phyloP scores from a whole-genome alignment of 148 eudicot genomes.

The Silene uniflora region DNA sequence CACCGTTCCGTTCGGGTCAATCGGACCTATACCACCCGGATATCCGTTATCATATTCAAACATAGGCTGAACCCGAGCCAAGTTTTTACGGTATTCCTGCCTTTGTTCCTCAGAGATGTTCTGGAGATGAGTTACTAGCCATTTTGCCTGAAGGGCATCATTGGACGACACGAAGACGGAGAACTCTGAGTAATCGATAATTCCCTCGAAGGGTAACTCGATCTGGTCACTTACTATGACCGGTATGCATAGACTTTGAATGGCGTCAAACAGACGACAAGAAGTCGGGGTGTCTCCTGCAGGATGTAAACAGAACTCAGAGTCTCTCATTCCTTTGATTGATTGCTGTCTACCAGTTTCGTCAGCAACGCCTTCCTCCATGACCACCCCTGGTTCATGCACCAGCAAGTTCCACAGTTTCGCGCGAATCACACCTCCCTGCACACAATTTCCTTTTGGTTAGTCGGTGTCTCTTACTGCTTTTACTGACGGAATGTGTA shows the following conservation, averaged over 20 bases:
- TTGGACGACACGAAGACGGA: conserved; percentile 62
- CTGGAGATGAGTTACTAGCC: conserved; percentile 66
- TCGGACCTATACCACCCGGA: conserved; percentile 82
- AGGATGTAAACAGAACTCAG: conserved; percentile 93
- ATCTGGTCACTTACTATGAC: conserved; percentile 81
- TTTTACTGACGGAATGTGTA: not conserved
- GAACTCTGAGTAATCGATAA: conserved; percentile 80
- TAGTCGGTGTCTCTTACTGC: not conserved
- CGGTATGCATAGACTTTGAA: conserved; percentile 92
- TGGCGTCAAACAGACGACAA: conserved; percentile 90
- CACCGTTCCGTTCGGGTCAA: conserved; percentile 69
- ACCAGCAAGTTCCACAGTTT: conserved; percentile 75
- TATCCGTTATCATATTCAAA: conserved; percentile 65
- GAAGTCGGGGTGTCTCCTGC: conserved; percentile 99
- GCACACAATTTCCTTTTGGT: conserved; percentile 10
- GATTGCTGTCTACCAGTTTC: conserved; percentile 85
- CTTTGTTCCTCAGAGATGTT: conserved; percentile 48
- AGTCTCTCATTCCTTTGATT: conserved; percentile 78
- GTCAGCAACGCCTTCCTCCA: conserved; percentile 97
- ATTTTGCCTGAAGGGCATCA: conserved; percentile 74
- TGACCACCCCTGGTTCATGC: conserved; percentile 60
- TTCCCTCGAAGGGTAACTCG: conserved; percentile 91
- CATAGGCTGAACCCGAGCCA: conserved; percentile 66
- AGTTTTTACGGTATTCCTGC: conserved; percentile 45
- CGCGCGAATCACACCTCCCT: conserved; percentile 86